phyloP scores from a whole-genome alignment of 2,329 filamentous ascomycete genomes.

The Stachybotrys chartarum region DNA sequence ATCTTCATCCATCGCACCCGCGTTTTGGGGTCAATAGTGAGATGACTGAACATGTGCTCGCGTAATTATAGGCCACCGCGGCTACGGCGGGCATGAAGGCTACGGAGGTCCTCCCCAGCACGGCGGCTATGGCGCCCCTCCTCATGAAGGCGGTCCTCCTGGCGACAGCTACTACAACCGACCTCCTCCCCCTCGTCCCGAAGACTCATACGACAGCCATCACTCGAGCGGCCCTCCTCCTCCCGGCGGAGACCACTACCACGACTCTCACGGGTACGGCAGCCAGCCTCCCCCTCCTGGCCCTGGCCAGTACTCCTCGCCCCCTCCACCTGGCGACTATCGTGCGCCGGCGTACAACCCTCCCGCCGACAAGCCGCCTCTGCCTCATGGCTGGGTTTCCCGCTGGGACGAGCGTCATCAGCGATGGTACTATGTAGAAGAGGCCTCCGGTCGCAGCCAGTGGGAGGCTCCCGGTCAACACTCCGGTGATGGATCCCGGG shows the following conservation, averaged over 20 bases:
- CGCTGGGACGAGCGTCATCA: conserved; percentile 56
- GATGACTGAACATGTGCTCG: not conserved
- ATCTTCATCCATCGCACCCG: too few relatives aligned
- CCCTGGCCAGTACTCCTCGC: conserved; percentile 9
- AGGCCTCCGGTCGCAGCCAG: conserved; percentile 52
- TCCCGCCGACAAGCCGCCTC: conserved; percentile 35
- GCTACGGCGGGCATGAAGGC: not conserved
- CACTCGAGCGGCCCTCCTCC: conserved; percentile 25
- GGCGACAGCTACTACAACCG: not conserved
- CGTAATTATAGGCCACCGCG: not conserved
- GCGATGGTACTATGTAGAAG: conserved; percentile 59
- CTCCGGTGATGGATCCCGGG: conserved; percentile 10
- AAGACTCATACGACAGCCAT: conserved; percentile 1
- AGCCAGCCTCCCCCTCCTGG: conserved; percentile 5
- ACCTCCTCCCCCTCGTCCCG: not conserved
- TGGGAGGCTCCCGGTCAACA: conserved; percentile 49
- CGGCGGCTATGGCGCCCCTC: not conserved
- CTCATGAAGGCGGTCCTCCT: not conserved
- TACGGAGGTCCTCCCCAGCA: not conserved
- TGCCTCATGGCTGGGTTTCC: conserved; percentile 54
- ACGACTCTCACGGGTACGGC: not conserved
- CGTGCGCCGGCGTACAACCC: conserved; percentile 19
- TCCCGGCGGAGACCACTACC: conserved; percentile 35
- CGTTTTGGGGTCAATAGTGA: too few relatives aligned
- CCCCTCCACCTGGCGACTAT: conserved; percentile 6